Conservation (phyloP, 495 filamentous ascomycete genomes). For the Xylaria acuta region DNA sequence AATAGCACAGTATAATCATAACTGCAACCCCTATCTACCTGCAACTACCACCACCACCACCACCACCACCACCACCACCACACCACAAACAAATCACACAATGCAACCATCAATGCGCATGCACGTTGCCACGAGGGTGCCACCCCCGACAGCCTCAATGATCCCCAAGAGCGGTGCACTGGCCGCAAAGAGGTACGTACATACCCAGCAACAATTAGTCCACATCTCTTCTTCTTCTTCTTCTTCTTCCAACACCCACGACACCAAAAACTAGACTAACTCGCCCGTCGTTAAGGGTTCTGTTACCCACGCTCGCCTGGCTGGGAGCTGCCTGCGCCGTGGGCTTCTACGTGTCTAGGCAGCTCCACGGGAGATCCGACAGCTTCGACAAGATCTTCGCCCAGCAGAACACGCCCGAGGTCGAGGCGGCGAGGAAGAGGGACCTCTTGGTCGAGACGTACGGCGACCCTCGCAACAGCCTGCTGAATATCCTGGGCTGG, state of each 20-base stretch:
- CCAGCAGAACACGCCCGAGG: conserved; percentile 48
- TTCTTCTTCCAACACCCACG: not conserved
- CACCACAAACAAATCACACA: not conserved
- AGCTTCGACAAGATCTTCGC: conserved; percentile 49
- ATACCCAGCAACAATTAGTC: not conserved
- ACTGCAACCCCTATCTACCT: conserved; percentile 6
- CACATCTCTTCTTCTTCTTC: not conserved
- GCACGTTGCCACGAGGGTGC: conserved; percentile 8
- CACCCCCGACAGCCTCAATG: conserved; percentile 4
- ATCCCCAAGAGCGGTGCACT: conserved; percentile 32
- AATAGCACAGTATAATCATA: not conserved
- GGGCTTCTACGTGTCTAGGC: conserved; percentile 39
- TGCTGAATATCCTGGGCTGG: conserved; percentile 49
- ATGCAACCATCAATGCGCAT: conserved; percentile 27
- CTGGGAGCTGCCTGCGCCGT: conserved; percentile 39
- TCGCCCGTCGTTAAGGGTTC: not conserved
- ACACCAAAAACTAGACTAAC: conserved; percentile 2
- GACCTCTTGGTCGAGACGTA: conserved; percentile 40
- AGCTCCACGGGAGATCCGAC: conserved; percentile 41
- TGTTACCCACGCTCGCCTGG: conserved; percentile 30
- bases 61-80: no score
- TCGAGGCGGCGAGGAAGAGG: conserved; percentile 39
- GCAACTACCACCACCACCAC: no score
- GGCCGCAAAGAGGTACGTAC: conserved; percentile 28
- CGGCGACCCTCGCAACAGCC: conserved; percentile 48